Percentiles rank a stretch among this genome's conserved stretches.
Evolutionary conservation across 495 filamentous ascomycete genomes (phyloP).

Genomic region (Penicillium chermesinum): DNA sequence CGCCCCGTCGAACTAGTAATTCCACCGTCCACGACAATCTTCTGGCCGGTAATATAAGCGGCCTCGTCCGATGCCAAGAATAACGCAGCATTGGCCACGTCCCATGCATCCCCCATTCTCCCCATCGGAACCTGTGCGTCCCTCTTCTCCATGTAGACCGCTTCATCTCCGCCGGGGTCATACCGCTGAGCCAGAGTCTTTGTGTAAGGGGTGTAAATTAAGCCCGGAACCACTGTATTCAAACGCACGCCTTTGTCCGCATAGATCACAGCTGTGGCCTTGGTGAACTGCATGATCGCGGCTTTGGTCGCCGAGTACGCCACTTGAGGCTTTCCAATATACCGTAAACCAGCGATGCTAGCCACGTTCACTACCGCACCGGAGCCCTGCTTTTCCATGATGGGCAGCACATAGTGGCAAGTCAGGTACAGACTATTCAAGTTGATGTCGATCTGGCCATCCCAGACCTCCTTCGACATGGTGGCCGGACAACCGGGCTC

Average conservation of each 20-base stretch:
- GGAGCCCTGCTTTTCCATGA: constrained; percentile 41
- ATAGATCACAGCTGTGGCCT: constrained; percentile 47
- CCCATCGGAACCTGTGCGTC: constrained; percentile 40
- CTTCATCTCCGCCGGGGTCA: constrained; percentile 30
- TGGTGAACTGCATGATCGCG: constrained; percentile 46
- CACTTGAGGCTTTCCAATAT: constrained; percentile 49
- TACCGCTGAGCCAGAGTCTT: constrained; percentile 40
- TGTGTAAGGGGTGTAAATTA: constrained; percentile 46
- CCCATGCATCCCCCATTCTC: constrained; percentile 42
- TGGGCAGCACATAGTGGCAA: constrained; percentile 41
- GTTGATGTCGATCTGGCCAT: constrained; percentile 47
- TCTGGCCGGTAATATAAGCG: constrained; percentile 48
- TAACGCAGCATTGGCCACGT: constrained; percentile 48
- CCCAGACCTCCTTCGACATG: constrained; percentile 45
- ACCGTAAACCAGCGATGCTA: constrained; percentile 45
- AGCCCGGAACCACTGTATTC: constrained; percentile 51
- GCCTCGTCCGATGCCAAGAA: constrained; percentile 49
- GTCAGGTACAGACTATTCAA: constrained; percentile 49
- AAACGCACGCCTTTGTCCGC: constrained; percentile 41
- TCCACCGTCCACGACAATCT: constrained; percentile 54
- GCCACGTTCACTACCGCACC: constrained; percentile 38
- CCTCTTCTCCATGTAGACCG: constrained; percentile 30
- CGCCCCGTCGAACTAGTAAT: constrained; percentile 30
- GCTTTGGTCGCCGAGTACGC: constrained; percentile 50
- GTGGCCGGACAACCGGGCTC: constrained; percentile 46